Evolutionary conservation across 176 grass and related monocot species (phyloP).

Genomic region (Triticum aestivum): IWGSC_CS_RefSeq_v2.1 NC_057796.1:329272413-329272912

Average conservation of each 20-base stretch:
- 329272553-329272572: neutral
- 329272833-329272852: neutral
- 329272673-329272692: conserved; percentile 11
- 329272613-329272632: neutral
- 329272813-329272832: neutral
- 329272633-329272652: neutral
- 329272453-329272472: neutral
- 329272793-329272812: neutral
- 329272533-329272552: conserved; percentile 58
- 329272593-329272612: conserved; percentile 5
- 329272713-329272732: neutral
- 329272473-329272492: conserved; percentile 47
- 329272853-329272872: neutral
- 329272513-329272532: conserved; percentile 82
- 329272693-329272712: neutral
- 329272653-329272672: neutral
- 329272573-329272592: conserved; percentile 20
- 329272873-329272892: neutral
- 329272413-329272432: neutral
- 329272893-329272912: neutral
- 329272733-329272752: neutral
- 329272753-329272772: neutral
- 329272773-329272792: neutral
- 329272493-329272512: conserved; percentile 71
- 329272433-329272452: neutral